phyloP scores from a whole-genome alignment of 192 early-diverging fungal species.

The Geranomyces michiganensis region DNA sequence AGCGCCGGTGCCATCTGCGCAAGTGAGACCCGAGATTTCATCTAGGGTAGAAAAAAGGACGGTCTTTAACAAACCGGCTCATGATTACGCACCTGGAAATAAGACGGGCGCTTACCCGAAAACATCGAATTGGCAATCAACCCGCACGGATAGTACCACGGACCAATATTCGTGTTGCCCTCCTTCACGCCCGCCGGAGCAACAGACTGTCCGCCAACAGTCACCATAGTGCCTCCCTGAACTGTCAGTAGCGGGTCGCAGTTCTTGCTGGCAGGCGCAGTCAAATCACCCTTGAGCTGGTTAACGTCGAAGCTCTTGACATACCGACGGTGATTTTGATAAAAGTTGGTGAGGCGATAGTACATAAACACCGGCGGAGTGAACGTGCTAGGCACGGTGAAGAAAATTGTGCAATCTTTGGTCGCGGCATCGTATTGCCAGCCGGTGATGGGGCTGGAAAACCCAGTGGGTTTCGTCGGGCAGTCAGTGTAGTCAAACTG shows the following conservation, averaged over 20 bases:
- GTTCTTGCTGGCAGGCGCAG: slow-evolving; percentile 5
- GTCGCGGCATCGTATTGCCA: slow-evolving; percentile 54
- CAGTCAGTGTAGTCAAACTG: slow-evolving; percentile 94
- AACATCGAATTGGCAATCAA: slow-evolving; percentile 98
- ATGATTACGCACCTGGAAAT: neutral
- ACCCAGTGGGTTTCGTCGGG: slow-evolving; percentile 15
- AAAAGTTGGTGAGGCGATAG: slow-evolving; percentile 95
- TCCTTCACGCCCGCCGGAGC: neutral
- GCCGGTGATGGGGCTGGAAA: slow-evolving; percentile 27
- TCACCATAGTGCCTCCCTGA: neutral
- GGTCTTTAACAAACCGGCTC: slow-evolving; percentile 21
- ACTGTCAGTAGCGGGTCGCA: slow-evolving; percentile 12
- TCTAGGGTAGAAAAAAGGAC: slow-evolving; percentile 52
- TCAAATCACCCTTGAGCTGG: slow-evolving; percentile 62
- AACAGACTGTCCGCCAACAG: neutral
- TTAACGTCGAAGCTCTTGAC: slow-evolving; percentile 83
- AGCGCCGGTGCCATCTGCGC: slow-evolving; percentile 12
- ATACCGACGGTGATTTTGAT: slow-evolving; percentile 97
- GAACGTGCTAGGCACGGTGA: slow-evolving; percentile 66
- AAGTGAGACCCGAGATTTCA: slow-evolving; percentile 51
- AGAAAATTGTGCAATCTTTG: slow-evolving; percentile 73
- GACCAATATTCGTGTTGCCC: neutral
- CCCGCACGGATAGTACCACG: slow-evolving; percentile 91
- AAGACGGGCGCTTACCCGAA: slow-evolving; percentile 72
- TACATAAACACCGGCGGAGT: slow-evolving; percentile 85